Conservation (phyloP, 2,329 filamentous ascomycete species). For the Trichoderma citrinoviride region DNA sequence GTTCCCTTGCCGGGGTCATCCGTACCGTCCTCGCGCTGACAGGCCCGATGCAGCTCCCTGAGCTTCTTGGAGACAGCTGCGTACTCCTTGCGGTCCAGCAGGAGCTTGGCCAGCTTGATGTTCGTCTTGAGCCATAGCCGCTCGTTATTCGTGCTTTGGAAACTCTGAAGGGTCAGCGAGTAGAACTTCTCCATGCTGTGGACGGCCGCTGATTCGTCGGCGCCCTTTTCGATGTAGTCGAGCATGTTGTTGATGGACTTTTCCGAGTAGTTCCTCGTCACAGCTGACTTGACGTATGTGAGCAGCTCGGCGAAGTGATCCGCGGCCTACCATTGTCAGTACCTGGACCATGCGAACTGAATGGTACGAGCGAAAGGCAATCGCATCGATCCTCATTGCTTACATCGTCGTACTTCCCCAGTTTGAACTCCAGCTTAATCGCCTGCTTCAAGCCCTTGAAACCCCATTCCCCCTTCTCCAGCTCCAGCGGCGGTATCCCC, state of each 20-base stretch:
- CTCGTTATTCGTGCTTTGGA: conserved; percentile 97
- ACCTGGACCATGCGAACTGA: not conserved
- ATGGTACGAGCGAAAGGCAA: not conserved
- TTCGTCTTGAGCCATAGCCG: conserved; percentile 97
- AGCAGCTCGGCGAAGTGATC: conserved; percentile 93
- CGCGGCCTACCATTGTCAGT: conserved; percentile 59
- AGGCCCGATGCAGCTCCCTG: conserved; percentile 82
- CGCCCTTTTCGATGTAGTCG: conserved; percentile 93
- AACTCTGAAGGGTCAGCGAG: conserved; percentile 85
- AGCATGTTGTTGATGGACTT: conserved; percentile 99
- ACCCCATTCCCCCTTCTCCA: conserved; percentile 95
- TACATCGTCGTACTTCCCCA: conserved; percentile 84
- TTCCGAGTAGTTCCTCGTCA: conserved; percentile 97
- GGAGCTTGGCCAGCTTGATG: conserved; percentile 89
- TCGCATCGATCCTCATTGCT: not conserved
- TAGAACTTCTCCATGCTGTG: conserved; percentile 94
- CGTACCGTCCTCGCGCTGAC: conserved; percentile 79
- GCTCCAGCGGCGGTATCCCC: conserved; percentile 77
- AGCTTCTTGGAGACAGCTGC: conserved; percentile 75
- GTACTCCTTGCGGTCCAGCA: conserved; percentile 90
- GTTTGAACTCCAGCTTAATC: conserved; percentile 93
- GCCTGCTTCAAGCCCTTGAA: conserved; percentile 98
- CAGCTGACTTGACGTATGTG: conserved; percentile 94
- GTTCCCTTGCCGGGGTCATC: conserved; percentile 96
- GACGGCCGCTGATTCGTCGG: conserved; percentile 63